Evolutionary conservation across 2,329 filamentous ascomycete species (phyloP), one percentile per base, ranked within the genome.

Genomic region (Botrytis hyacinthi): DNA sequence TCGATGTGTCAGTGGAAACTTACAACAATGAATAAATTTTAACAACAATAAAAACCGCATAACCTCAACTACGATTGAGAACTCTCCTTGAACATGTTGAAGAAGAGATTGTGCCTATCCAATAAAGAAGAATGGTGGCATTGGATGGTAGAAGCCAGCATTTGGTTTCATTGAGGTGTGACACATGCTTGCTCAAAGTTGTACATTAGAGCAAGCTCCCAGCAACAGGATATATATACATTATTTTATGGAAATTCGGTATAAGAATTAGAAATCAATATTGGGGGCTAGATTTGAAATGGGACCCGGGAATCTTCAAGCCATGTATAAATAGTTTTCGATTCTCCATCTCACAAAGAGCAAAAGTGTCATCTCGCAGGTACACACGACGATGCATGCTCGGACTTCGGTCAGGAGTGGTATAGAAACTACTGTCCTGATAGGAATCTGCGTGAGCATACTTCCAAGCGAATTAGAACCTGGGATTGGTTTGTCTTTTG

Each of bases 221-320:
- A 29, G 6, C 14, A 18, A 29, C 12, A 54, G 5, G n/a, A 54
- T 18, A n/a, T 14, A 51, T 14, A n/a, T 8, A 29, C 18, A 29
- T 3, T 3, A 16, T 12, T 3, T 35, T 8, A 29, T 8, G n/a
- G 1, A 16, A 54, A 29, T 8, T 29, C 14, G 14, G n/a, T 54
- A 29, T 14, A 54, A 29, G 26, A 14, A n/a, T 0, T 6, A 16
- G 18, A 1, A 54, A 54, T 6, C 51, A 3, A 29, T 8, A 29
- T 0, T 29, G 14, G 8, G 0, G n/a, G 14, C n/a, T 29, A 6
- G 12, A 7, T 16, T n/a, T n/a, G n/a, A n/a, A n/a, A n/a, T n/a
- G n/a, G n/a, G n/a, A n/a, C 10, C 14, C 14, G 4, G 4, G 4
- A 51, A 5, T 51, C 12, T n/a, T 1, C 12, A 12, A n/a, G 26